Evolutionary conservation across 169 alveolate species (phyloP), one percentile per base, ranked within the genome.

Genomic region (Plasmodium vivax): DNA sequence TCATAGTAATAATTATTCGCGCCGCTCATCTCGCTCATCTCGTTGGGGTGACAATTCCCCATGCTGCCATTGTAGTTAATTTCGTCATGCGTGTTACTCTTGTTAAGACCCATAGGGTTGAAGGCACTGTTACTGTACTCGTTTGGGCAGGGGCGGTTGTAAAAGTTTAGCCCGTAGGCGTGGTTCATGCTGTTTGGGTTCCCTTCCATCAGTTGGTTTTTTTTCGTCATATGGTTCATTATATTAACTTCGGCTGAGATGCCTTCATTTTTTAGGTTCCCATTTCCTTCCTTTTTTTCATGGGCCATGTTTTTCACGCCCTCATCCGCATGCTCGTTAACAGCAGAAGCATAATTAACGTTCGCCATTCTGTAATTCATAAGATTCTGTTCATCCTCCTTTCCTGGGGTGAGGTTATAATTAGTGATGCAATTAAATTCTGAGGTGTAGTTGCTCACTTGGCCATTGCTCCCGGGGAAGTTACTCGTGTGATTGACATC

Each of bases 211-310:
- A 23, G 19, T 16, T 43, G 23, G 7, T 62, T 38, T 51, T 82
- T 27, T n/a, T 82, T 30, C 74, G 6, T 54, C 16, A 30, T 82
- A 82, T 51, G 34, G 27, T 68, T 68, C 27, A 68, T 54, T 7
- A 27, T 12, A 12, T 82, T 82, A 19, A 10, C 16, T 27, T 54
- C 88, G 1, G 77, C 5, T 2, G 45, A 47, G 34, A 36, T 38
- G 4, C 54, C 34, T 12, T 27, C 19, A 68, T 19, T 41, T 68
- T 84, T 71, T 19, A 84, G n/a, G 32, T 38, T 84, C 27, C 38
- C 38, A 68, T 84, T 43, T 30, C 54, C 51, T 36, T 71, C 83
- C 47, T 84, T 71, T 19, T 68, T 84, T 71, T 71, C 92, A 71
- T 71, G 34, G 5, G 38, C 7, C 45, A 47, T 71, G 32, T 27